Conservation (phyloP, 225 moss, liverwort and hornwort genomes). For the Marchantia paleacea region DNA sequence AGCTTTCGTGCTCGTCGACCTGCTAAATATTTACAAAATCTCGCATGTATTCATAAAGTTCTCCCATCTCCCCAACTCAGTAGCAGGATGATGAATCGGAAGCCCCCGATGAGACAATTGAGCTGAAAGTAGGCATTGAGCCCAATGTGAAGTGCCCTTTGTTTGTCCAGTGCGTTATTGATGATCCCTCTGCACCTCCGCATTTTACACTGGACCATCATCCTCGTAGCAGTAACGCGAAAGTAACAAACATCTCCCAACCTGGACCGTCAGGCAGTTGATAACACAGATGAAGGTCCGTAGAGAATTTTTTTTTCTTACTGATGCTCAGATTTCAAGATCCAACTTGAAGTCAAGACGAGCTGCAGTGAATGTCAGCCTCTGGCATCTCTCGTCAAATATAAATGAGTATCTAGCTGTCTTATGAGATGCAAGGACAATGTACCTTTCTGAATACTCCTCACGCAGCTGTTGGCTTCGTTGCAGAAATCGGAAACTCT, state of each 20-base stretch:
- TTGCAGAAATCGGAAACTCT: background rate
- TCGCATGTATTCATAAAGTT: background rate
- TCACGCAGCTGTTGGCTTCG: background rate
- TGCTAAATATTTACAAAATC: background rate
- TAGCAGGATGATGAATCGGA: background rate
- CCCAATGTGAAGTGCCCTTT: too few relatives aligned
- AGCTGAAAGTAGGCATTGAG: background rate
- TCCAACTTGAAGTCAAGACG: background rate
- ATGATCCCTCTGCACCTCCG: too few relatives aligned
- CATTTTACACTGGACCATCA: too few relatives aligned
- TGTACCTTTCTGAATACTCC: background rate
- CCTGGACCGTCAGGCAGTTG: background rate
- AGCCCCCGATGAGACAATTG: background rate
- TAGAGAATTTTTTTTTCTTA: background rate
- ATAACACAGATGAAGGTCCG: background rate
- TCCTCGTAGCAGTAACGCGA: background rate
- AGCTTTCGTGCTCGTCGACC: background rate
- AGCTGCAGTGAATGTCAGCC: background rate
- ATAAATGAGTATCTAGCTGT: background rate
- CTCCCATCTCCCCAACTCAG: background rate
- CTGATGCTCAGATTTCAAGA: background rate
- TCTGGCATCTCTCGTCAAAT: background rate
- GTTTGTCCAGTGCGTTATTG: too few relatives aligned
- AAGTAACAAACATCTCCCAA: background rate
- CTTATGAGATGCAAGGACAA: background rate